Percentiles rank a stretch among this genome's conserved stretches.
phyloP scores from a whole-genome alignment of 192 early-diverging fungal genomes.

The Coemansia sp. region DNA sequence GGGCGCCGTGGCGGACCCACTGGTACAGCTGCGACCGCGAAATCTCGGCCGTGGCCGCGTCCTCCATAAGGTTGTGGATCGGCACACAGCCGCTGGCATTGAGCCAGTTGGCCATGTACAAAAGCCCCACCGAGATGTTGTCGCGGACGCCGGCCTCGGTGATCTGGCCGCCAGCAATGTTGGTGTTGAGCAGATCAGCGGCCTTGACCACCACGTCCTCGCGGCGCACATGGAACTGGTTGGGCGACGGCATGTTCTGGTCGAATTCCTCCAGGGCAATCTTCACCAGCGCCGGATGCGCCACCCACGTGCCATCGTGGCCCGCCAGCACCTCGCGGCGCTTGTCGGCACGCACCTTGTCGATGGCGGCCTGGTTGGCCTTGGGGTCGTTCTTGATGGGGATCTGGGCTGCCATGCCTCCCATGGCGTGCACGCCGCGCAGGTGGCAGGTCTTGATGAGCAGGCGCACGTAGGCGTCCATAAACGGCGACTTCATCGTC shows the following conservation, averaged over 20 bases:
- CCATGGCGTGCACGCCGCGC: slow-evolving; percentile 99
- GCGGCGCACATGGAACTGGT: slow-evolving; percentile 91
- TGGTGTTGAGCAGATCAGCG: slow-evolving; percentile 78
- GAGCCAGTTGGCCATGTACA: slow-evolving; percentile 97
- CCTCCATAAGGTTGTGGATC: slow-evolving; percentile 98
- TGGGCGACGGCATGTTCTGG: slow-evolving; percentile 92
- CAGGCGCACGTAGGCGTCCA: slow-evolving; percentile 96
- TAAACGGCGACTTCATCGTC: slow-evolving; percentile 94
- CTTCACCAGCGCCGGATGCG: slow-evolving; percentile 93
- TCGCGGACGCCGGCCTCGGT: slow-evolving; percentile 87
- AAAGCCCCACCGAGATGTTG: slow-evolving; percentile 88
- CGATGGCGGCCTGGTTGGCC: slow-evolving; percentile 88
- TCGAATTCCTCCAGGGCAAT: slow-evolving; percentile 88
- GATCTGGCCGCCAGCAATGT: slow-evolving; percentile 68
- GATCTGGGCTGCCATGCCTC: slow-evolving; percentile 98
- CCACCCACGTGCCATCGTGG: slow-evolving; percentile 95
- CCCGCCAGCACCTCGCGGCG: slow-evolving; percentile 92
- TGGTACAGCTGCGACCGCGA: slow-evolving; percentile 96
- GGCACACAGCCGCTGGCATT: slow-evolving; percentile 93
- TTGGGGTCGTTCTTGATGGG: slow-evolving; percentile 91
- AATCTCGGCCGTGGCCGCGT: slow-evolving; percentile 97
- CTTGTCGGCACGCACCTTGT: slow-evolving; percentile 94
- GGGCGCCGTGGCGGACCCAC: slow-evolving; percentile 86
- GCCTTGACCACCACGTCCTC: slow-evolving; percentile 86
- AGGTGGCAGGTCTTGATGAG: slow-evolving; percentile 98